Evolutionary conservation across 1,139 yeast genomes (phyloP).

Genomic region (Taiozyma onychis): DNA sequence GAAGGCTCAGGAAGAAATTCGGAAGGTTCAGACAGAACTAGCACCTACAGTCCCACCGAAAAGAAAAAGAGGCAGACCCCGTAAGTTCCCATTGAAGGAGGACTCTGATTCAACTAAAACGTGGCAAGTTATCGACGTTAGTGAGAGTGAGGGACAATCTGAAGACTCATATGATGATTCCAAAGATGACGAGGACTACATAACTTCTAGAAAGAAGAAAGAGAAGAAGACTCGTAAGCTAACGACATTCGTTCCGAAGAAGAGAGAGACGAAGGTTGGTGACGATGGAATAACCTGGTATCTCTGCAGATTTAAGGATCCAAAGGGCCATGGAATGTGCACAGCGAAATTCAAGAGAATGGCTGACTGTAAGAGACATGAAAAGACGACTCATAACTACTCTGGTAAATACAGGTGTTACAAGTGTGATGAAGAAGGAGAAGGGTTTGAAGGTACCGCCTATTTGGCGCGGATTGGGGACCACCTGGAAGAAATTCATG

Average conservation of each 20-base stretch:
- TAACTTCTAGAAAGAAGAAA: background rate
- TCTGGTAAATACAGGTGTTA: background rate
- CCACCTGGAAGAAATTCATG: background rate
- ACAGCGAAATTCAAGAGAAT: background rate
- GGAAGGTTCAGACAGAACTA: background rate
- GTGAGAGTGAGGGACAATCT: background rate
- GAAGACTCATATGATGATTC: background rate
- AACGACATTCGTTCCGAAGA: background rate
- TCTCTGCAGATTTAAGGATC: background rate
- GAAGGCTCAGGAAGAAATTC: too few relatives aligned
- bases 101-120: background rate
- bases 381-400: background rate
- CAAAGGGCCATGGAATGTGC: background rate
- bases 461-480: background rate
- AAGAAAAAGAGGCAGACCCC: background rate
- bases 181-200: background rate
- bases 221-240: background rate
- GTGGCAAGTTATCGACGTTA: background rate
- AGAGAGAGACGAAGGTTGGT: background rate
- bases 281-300: background rate
- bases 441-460: background rate
- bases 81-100: background rate
- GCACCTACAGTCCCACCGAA: background rate
- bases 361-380: background rate
- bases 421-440: background rate